phyloP scores from a whole-genome alignment of 345 rosid genomes.

The Rhodomyrtus tomentosa region DNA sequence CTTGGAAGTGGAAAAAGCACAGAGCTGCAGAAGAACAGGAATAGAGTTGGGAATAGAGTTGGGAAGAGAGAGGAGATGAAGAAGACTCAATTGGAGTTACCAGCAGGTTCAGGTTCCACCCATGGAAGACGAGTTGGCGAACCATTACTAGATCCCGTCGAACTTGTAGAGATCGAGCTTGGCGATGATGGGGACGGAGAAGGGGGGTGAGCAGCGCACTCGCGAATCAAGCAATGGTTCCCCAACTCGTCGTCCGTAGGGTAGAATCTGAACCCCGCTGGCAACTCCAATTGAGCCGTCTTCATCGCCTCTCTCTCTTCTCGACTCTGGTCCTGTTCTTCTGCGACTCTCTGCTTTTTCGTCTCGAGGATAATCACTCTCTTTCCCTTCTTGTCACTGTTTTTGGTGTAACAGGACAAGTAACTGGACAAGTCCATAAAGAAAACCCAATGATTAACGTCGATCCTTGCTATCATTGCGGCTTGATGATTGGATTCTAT shows the following conservation, averaged over 20 bases:
- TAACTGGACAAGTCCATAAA: neutral
- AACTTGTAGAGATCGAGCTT: slow-evolving; percentile 83
- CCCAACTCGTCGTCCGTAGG: slow-evolving; percentile 94
- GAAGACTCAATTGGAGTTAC: slow-evolving; percentile 39
- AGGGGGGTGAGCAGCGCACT: slow-evolving; percentile 46
- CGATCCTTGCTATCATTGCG: slow-evolving; percentile 12
- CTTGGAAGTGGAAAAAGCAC: no score
- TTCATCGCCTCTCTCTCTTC: neutral
- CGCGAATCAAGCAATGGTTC: slow-evolving; percentile 53
- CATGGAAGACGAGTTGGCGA: no score
- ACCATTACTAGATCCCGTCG: slow-evolving; percentile 22
- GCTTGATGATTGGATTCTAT: slow-evolving; percentile 85
- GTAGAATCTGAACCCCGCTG: slow-evolving; percentile 89
- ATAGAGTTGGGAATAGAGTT: neutral
- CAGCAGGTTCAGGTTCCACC: slow-evolving; percentile 31
- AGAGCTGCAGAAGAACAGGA: neutral
- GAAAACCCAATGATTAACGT: neutral
- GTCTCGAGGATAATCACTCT: slow-evolving; percentile 37
- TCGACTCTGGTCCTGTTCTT: neutral
- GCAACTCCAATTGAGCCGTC: slow-evolving; percentile 37
- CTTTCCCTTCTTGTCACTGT: neutral
- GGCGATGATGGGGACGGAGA: slow-evolving; percentile 62
- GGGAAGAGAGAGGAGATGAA: neutral
- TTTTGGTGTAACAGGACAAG: neutral
- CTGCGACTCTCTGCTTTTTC: neutral